Conservation (phyloP, 352 stramenopile genomes). For the Pythium aristosporum region DNA sequence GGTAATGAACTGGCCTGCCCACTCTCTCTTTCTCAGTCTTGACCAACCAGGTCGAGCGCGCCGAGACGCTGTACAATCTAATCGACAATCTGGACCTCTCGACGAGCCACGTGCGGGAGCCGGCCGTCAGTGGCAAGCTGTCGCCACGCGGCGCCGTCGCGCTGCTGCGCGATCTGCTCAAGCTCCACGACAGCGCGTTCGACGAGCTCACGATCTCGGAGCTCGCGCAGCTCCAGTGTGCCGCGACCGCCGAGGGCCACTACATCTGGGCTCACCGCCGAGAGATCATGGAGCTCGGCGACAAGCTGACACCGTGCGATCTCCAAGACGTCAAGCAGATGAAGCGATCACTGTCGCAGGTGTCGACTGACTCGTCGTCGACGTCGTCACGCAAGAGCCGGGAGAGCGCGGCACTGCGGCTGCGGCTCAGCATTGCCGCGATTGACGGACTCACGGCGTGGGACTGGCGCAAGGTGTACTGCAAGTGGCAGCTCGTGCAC, state of each 20-base stretch:
- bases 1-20: neutral
- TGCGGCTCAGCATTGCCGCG: conserved; percentile 2
- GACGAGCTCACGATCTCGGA: conserved; percentile 21
- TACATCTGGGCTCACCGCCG: conserved; percentile 21
- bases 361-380: neutral
- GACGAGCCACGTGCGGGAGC: neutral
- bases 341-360: neutral
- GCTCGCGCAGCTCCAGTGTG: conserved; percentile 23
- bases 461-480: conserved; percentile 21
- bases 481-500: conserved; percentile 11
- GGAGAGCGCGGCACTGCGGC: neutral
- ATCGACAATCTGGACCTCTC: conserved; percentile 18
- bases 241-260: conserved; percentile 10
- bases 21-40: conserved; percentile 2
- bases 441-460: conserved; percentile 7
- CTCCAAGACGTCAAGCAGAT: conserved; percentile 5
- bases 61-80: conserved; percentile 14
- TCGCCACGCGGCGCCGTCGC: conserved; percentile 1
- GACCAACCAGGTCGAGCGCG: conserved; percentile 5
- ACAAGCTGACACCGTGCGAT: conserved; percentile 16
- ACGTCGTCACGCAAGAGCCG: neutral
- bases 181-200: conserved; percentile 12
- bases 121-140: neutral
- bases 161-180: conserved; percentile 18
- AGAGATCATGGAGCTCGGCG: conserved; percentile 22